These are phyloP conservation scores for Aspergillus hortae DNA, from an alignment of 2,329 filamentous ascomycete genomes.

Conservation along the genomic window DNA sequence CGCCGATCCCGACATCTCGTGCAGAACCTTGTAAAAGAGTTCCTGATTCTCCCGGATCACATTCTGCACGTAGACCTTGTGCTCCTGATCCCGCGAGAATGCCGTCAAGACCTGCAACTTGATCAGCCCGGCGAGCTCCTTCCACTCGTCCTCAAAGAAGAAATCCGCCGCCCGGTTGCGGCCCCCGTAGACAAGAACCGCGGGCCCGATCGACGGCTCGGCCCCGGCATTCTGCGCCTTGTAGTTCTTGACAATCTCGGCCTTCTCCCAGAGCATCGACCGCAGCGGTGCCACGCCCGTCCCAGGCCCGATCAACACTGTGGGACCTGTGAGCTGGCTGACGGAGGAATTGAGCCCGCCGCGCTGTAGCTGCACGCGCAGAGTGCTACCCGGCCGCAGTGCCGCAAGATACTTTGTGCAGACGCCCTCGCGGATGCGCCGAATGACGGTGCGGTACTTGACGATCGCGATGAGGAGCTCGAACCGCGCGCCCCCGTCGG, in stretches of 20 bases:
- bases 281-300: conserved; percentile 85
- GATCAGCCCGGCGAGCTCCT: conserved; percentile 37
- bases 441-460: conserved; percentile 84
- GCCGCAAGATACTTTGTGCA: conserved; percentile 81
- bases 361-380: conserved; percentile 59
- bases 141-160: conserved; percentile 79
- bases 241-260: conserved; percentile 32
- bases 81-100: conserved; percentile 66
- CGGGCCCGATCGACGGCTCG: conserved; percentile 37
- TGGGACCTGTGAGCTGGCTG: conserved; percentile 51
- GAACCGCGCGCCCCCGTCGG: conserved; percentile 48
- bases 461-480: conserved; percentile 83
- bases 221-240: conserved; percentile 25
- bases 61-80: conserved; percentile 68
- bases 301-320: conserved; percentile 77
- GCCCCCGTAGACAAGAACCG: conserved; percentile 77
- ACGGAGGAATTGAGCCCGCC: conserved; percentile 49
- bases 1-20: conserved; percentile 49
- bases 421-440: conserved; percentile 77
- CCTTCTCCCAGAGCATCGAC: conserved; percentile 74
- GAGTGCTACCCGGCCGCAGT: conserved; percentile 54
- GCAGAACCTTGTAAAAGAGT: conserved; percentile 51
- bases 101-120: conserved; percentile 58
- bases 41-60: conserved; percentile 51
- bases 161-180: conserved; percentile 72